Conservation (phyloP, 2,329 filamentous ascomycete genomes). For the Iodosphaeria phyllophila region DNA sequence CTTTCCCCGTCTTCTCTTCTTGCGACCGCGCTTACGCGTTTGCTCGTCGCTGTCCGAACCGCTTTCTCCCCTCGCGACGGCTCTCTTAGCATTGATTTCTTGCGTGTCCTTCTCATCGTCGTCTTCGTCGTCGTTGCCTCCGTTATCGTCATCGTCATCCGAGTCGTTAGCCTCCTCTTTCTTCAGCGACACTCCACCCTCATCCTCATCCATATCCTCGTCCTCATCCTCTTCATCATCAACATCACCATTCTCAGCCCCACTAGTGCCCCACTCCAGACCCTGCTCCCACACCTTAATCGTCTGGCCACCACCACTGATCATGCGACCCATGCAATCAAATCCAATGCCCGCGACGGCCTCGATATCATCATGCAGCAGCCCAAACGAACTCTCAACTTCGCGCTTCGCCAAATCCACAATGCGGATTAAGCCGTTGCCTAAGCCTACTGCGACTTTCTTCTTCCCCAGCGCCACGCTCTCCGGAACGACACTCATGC, state of each 20-base stretch:
- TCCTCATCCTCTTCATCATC: slow-evolving; percentile 20
- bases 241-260: slow-evolving; percentile 22
- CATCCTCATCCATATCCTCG: slow-evolving; percentile 27
- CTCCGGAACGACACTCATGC: slow-evolving; percentile 53
- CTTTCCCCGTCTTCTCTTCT: slow-evolving; percentile 25
- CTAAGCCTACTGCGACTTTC: slow-evolving; percentile 62
- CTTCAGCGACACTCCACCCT: too few relatives aligned
- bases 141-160: slow-evolving; percentile 27
- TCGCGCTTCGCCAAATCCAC: slow-evolving; percentile 59
- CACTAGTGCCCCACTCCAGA: too few relatives aligned
- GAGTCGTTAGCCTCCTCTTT: slow-evolving; percentile 20
- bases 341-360: slow-evolving; percentile 69
- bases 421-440: slow-evolving; percentile 62
- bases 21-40: slow-evolving; percentile 20
- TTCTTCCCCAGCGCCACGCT: slow-evolving; percentile 53
- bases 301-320: slow-evolving; percentile 69
- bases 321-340: slow-evolving; percentile 69
- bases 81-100: slow-evolving; percentile 14
- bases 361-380: slow-evolving; percentile 73
- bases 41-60: slow-evolving; percentile 23
- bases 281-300: slow-evolving; percentile 79
- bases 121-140: slow-evolving; percentile 25
- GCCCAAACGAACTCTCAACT: slow-evolving; percentile 38
- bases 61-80: slow-evolving; percentile 18
- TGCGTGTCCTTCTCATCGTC: slow-evolving; percentile 14